Base-by-base conservation (phyloP, 2,329 filamentous ascomycete species). In the Colletotrichum brevisporum region DNA sequence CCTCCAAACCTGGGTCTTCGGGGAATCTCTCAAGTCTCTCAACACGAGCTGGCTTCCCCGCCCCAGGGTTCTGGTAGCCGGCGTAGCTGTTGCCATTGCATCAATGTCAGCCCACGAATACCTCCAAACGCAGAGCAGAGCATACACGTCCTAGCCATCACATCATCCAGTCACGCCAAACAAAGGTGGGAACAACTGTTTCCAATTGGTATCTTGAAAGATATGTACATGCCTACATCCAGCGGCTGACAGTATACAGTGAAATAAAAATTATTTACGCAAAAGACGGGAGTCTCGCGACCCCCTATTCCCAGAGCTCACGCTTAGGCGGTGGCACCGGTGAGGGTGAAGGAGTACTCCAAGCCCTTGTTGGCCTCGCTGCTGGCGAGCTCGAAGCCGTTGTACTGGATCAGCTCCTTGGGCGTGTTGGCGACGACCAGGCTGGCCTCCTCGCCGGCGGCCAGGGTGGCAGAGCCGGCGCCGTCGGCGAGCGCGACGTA, bases 361-460 rank as follows among this genome's bases (percentile, higher is more conserved):
- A 84, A 63, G 0, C 82, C 82, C 45, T 75, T 74, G 27, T 74
- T 79, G 0, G 79, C 81, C 24, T 80, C 81, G 3, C 75, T 74
- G 2, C 72, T 78, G n/a, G 50, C 66, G 21, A 83, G 73, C 39
- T 78, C 68, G 65, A 83, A 84, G 3, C 82, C 78, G 71, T 86
- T 83, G 69, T 84, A 86, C 55, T 81, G 73, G 27, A 84, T 76
- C 26, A 84, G 76, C 55, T 76, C 69, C 8, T 76, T 75, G 8
- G 85, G 84, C 3, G 85, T 85, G 71, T 87, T 86, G 15, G 79
- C 85, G 48, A 87, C 78, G 9, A 86, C 81, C 43, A 87, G 75
- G 48, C 75, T 83, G 8, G 77, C 80, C 74, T 85, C 80, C 70
- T 86, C 66, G 1, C 78, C 80, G n/a, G 70, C 71, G 13, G 75